Percentiles rank a stretch among this genome's conserved stretches.
phyloP scores from a whole-genome alignment of 768 basidiomycete genomes.

The Saitozyma sp. region DNA sequence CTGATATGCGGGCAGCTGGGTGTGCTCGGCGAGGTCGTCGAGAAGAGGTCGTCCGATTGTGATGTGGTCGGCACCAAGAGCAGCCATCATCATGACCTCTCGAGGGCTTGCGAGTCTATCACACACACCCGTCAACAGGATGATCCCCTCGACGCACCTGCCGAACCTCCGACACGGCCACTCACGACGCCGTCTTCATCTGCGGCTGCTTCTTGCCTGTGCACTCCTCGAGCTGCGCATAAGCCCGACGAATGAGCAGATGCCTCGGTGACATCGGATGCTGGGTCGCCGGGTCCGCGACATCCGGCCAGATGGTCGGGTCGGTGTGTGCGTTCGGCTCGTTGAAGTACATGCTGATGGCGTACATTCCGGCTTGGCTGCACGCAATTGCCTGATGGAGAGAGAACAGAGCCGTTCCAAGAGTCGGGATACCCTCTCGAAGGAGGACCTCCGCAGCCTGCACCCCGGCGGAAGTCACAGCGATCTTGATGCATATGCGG shows the following conservation, averaged over 20 bases:
- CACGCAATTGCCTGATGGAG: constrained; percentile 61
- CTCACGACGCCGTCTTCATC: constrained; percentile 36
- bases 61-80: constrained; percentile 30
- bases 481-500: constrained; percentile 64
- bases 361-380: constrained; percentile 59
- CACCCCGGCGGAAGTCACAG: constrained; percentile 59
- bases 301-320: constrained; percentile 21
- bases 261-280: constrained; percentile 25
- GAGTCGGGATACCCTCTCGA: constrained; percentile 58
- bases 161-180: constrained; percentile 60
- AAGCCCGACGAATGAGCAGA: constrained; percentile 20
- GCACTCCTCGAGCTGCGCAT: constrained; percentile 49
- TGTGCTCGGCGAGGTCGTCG: constrained; percentile 3
- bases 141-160: constrained; percentile 46
- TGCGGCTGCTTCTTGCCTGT: constrained; percentile 29
- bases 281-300: constrained; percentile 22
- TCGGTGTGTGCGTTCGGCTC: constrained; percentile 45
- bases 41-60: constrained; percentile 13
- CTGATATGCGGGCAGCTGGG: constrained; percentile 4
- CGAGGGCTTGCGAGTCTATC: constrained; percentile 16
- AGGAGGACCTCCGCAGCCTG: constrained; percentile 58
- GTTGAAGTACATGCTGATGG: constrained; percentile 63
- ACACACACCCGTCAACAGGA: too few species aligned
- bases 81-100: constrained; percentile 27
- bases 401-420: constrained; percentile 61